Conservation (phyloP, 2,329 filamentous ascomycete genomes). For the Biscogniauxia mediterranea region DNA sequence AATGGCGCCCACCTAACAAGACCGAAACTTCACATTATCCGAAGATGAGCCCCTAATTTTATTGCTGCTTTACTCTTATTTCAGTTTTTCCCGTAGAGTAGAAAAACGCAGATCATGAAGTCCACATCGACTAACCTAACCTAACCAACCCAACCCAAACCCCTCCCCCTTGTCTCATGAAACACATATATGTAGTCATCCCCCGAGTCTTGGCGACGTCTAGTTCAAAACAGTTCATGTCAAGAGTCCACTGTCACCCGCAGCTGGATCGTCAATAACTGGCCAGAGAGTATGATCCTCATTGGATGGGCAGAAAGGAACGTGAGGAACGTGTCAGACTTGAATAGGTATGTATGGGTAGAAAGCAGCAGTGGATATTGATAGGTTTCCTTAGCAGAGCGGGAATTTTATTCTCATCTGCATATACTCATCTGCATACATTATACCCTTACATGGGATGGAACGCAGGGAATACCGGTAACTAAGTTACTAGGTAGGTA, state of each 20-base stretch:
- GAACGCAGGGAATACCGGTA: background rate
- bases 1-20: background rate
- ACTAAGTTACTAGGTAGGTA: no score
- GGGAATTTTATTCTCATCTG: background rate
- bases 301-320: background rate
- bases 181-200: background rate
- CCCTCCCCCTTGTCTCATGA: background rate
- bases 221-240: background rate
- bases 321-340: background rate
- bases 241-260: background rate
- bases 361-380: background rate
- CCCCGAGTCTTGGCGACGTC: background rate
- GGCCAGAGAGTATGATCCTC: background rate
- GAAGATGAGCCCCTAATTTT: background rate
- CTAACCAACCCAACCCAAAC: no score
- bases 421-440: background rate
- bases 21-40: background rate
- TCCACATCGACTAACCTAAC: background rate
- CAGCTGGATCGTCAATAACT: background rate
- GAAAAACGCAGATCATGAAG: background rate
- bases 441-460: background rate
- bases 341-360: background rate
- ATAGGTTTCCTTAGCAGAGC: background rate
- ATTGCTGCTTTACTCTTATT: background rate
- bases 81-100: no score